Base-by-base conservation (phyloP, 495 filamentous ascomycete species). In the Haplographium delicatum region DNA sequence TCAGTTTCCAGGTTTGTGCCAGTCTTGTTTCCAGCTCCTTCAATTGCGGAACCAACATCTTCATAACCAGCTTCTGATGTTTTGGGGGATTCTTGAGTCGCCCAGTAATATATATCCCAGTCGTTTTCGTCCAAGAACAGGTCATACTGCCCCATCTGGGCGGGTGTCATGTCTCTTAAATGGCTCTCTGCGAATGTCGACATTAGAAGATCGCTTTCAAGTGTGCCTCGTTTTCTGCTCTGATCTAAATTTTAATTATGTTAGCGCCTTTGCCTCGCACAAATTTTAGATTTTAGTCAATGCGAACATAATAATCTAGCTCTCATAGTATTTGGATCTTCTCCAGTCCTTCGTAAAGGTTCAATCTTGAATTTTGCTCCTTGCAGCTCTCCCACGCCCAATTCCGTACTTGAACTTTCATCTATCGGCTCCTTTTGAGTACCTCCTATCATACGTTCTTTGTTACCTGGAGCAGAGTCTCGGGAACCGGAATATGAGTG, bases 91-190 rank as follows among this genome's bases (percentile, higher is more conserved):
- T 86, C 81, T 65, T 98, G 94, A n/a, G 94, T 98, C 0, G 89
- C 88, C 93, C 93, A 98, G 77, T 98, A 98, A 74, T 98, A 98
- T 51, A 98, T 97, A 65, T 98, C 93, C 93, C 93, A 98, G 68
- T 98, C 93, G 65, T 97, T 97, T 68, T 98, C 93, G 71, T 98
- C 93, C 39, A 98, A 81, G 76, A 98, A 96, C 13, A 76, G 71
- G 66, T 97, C 94, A 71, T 91, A 97, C 66, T 94, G 81, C 51
- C 77, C 64, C 47, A 98, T 79, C 60, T 91, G 88, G 41, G 72
- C 68, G 3, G 70, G 68, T 0, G 74, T 76, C 91, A 98, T 95
- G 38, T 68, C 65, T 8, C 69, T 61, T 10, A 98, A 81, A 67
- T 93, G 73, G 31, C 73, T 71, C 53, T 93, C 82, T 33, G 93